These are phyloP conservation scores for Starmerella stigmatis DNA, from an alignment of 805 yeast species.

Conservation along the genomic window DNA sequence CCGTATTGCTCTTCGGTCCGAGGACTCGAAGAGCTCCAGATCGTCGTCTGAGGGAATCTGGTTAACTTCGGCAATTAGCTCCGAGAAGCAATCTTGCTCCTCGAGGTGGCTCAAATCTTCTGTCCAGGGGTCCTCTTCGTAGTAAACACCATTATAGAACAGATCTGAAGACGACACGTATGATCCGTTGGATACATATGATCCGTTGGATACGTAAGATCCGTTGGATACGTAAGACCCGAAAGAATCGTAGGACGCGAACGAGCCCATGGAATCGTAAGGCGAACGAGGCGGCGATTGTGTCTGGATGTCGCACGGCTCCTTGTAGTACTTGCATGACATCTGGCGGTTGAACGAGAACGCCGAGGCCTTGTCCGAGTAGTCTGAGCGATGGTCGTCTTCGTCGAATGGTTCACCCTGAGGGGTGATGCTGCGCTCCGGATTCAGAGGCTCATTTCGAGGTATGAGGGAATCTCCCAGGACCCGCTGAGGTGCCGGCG, in stretches of 20 bases:
- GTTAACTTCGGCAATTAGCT: constrained; percentile 42
- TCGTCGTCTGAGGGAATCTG: constrained; percentile 37
- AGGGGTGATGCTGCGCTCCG: neutral
- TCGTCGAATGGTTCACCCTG: constrained; percentile 10
- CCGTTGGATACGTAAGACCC: neutral
- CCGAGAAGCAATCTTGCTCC: constrained; percentile 30
- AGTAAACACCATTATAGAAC: constrained; percentile 18
- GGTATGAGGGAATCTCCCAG: neutral
- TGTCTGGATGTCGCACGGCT: constrained; percentile 11
- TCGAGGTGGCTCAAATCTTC: constrained; percentile 29
- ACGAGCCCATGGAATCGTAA: neutral
- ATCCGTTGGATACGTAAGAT: neutral
- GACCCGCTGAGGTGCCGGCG: neutral
- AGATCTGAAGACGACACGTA: constrained; percentile 14
- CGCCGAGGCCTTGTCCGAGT: constrained; percentile 9
- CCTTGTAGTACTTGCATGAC: constrained; percentile 44
- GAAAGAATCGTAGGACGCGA: neutral
- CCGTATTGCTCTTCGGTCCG: neutral
- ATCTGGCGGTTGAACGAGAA: constrained; percentile 50
- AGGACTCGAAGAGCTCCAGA: neutral
- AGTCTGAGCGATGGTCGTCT: neutral
- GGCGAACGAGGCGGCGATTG: neutral
- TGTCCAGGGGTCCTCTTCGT: constrained; percentile 32
- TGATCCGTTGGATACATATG: constrained; percentile 18
- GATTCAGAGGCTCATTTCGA: neutral